These are phyloP conservation scores for Sequoia sempervirens DNA, from an alignment of 75 land plant species.

Conservation along the genomic window DNA sequence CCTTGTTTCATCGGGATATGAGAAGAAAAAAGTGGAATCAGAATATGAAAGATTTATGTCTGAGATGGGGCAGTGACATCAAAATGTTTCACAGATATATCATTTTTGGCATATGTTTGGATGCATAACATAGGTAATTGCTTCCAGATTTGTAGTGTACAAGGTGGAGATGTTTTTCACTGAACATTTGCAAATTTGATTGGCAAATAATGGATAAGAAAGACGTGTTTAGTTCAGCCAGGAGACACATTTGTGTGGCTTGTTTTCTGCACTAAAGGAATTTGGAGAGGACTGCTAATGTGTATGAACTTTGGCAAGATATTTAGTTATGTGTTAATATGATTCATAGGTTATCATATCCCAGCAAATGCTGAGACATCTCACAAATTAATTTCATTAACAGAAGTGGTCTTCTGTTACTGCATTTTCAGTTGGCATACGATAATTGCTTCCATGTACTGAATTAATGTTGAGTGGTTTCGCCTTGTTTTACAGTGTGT, in stretches of 20 bases:
- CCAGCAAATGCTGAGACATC: not conserved
- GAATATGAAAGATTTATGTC: slow-evolving; percentile 2
- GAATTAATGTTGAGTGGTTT: not conserved
- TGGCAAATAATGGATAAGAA: not conserved
- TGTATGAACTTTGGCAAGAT: not conserved
- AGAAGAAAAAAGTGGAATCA: not conserved
- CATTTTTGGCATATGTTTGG: not conserved
- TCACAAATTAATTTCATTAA: not conserved
- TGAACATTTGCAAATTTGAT: not conserved
- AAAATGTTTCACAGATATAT: not conserved
- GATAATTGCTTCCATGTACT: not conserved
- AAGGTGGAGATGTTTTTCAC: not conserved
- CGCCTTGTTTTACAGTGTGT: not conserved
- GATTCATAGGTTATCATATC: not conserved
- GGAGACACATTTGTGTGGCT: not conserved
- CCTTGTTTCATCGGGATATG: slow-evolving; percentile 7
- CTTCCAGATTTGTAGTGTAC: not conserved
- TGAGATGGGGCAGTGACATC: not conserved
- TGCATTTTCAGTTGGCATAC: not conserved
- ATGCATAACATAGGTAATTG: not conserved
- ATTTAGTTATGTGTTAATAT: not conserved
- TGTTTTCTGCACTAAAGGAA: not conserved
- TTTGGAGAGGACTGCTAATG: not conserved
- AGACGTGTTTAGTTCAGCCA: not conserved
- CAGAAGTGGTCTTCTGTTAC: not conserved